Evolutionary conservation across 305 asterid genomes (phyloP), one percentile per base, ranked within the genome.

Genomic region (Solanum hybrid): DNA sequence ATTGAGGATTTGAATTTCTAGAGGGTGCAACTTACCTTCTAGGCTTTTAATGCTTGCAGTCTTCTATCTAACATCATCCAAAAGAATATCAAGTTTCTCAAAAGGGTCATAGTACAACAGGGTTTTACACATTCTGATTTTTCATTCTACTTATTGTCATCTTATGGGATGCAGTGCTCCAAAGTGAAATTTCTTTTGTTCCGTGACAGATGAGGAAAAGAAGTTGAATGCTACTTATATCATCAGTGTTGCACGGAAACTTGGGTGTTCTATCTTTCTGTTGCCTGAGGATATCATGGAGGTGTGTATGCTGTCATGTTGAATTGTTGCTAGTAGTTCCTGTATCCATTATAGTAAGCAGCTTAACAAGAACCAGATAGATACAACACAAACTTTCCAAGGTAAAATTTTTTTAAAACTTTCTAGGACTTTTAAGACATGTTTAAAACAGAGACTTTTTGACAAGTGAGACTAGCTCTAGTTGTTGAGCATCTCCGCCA

Each of bases 221-320:
- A 97, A 96, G 94, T 91, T 97, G 92, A 97, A 97, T 92, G 99
- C 99, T 51, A 96, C 98, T 32, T 97, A 97, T 89, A 97, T 97
- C 89, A 97, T 97, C 92, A 97, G 99, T 88, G 98, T 97, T 85
- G 99, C 99, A 14, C 92, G 99, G 90, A 97, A 97, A 92, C 98
- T 97, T 64, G 99, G 99, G 10, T 97, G 99, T 91, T 95, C 99
- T 75, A 95, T 97, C 81, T 97, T 96, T 95, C 93, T 97, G 95
- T 92, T 96, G 95, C 99, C 99, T 10, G 99, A 97, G 91, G 99
- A 97, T 92, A 97, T 97, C 93, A 95, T 96, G 87, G 98, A 96
- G 98, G 99, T 97, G 91, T 92, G 94, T 71, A 86, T 89, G 79
- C 7, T 81, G 10, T 60, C 38, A 16, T 64, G 26, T 20, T 64